Conservation (phyloP, 2,329 filamentous ascomycete species). For the Colletotrichum spaethianum region DNA sequence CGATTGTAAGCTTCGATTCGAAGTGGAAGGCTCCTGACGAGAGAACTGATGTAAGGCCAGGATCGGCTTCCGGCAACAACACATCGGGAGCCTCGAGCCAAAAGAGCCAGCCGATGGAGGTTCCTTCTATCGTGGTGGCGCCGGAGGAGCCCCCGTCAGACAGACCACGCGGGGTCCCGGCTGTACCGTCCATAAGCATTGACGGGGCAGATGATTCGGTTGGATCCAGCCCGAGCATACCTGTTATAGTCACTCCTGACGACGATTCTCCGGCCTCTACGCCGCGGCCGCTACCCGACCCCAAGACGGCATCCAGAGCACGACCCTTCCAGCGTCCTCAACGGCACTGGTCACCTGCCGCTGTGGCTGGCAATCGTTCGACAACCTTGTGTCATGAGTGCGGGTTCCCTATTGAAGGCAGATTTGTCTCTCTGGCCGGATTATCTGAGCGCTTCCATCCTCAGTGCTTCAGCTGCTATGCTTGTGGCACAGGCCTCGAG, state of each 20-base stretch:
- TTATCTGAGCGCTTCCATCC: conserved; percentile 86
- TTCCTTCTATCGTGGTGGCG: conserved; percentile 70
- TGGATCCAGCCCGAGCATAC: conserved; percentile 26
- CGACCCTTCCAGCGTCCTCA: conserved; percentile 58
- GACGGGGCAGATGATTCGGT: conserved; percentile 46
- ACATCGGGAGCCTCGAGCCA: conserved; percentile 55
- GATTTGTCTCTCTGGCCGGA: conserved; percentile 87
- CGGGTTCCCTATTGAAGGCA: conserved; percentile 86
- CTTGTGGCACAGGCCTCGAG: conserved; percentile 90
- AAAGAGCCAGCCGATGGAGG: conserved; percentile 57
- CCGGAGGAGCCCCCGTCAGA: conserved; percentile 57
- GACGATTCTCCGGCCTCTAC: conserved; percentile 45
- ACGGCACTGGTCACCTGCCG: conserved; percentile 73
- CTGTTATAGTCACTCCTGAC: conserved; percentile 63
- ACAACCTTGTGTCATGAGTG: conserved; percentile 83
- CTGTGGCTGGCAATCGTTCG: conserved; percentile 47
- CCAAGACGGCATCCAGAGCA: conserved; percentile 50
- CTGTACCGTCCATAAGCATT: conserved; percentile 62
- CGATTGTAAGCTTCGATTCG: conserved; percentile 96
- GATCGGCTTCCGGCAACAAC: conserved; percentile 28
- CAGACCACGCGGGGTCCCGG: conserved; percentile 49
- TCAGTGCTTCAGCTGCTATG: conserved; percentile 90
- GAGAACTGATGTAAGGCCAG: conserved; percentile 76
- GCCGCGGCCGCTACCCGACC: conserved; percentile 64
- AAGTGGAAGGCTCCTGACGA: conserved; percentile 83